Evolutionary conservation across 2,329 filamentous ascomycete species (phyloP).

Genomic region (Colletotrichum tropicicola): DNA sequence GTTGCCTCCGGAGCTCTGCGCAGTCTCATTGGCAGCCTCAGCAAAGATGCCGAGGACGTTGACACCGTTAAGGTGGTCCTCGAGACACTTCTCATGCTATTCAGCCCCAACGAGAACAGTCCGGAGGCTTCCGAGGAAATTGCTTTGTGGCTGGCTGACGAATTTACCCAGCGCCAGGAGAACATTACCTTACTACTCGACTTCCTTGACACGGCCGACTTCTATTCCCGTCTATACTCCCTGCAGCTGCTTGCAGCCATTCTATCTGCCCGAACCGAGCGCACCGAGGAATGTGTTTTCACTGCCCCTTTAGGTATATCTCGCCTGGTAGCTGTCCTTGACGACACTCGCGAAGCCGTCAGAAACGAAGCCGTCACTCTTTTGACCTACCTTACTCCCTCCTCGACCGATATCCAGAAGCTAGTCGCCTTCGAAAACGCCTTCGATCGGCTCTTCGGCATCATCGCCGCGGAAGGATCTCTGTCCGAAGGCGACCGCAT

Average conservation of each 20-base stretch:
- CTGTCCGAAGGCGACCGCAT: slow-evolving; percentile 84
- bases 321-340: slow-evolving; percentile 82
- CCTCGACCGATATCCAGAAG: slow-evolving; percentile 90
- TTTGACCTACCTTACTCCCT: slow-evolving; percentile 86
- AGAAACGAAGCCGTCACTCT: slow-evolving; percentile 89
- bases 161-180: slow-evolving; percentile 97
- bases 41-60: slow-evolving; percentile 91
- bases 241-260: slow-evolving; percentile 90
- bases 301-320: slow-evolving; percentile 89
- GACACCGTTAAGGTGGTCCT: slow-evolving; percentile 96
- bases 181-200: slow-evolving; percentile 92
- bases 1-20: slow-evolving; percentile 93
- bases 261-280: slow-evolving; percentile 83
- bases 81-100: slow-evolving; percentile 95
- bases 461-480: slow-evolving; percentile 84
- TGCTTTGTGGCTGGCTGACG: slow-evolving; percentile 93
- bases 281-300: slow-evolving; percentile 94
- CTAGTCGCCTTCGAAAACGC: slow-evolving; percentile 95
- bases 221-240: slow-evolving; percentile 91
- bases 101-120: slow-evolving; percentile 76
- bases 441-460: slow-evolving; percentile 84
- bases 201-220: slow-evolving; percentile 86
- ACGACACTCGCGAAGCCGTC: slow-evolving; percentile 86
- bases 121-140: slow-evolving; percentile 97
- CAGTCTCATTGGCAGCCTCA: slow-evolving; percentile 84